Evolutionary conservation across 225 moss, liverwort and hornwort species (phyloP).

Genomic region (Sphagnum contortum): DNA sequence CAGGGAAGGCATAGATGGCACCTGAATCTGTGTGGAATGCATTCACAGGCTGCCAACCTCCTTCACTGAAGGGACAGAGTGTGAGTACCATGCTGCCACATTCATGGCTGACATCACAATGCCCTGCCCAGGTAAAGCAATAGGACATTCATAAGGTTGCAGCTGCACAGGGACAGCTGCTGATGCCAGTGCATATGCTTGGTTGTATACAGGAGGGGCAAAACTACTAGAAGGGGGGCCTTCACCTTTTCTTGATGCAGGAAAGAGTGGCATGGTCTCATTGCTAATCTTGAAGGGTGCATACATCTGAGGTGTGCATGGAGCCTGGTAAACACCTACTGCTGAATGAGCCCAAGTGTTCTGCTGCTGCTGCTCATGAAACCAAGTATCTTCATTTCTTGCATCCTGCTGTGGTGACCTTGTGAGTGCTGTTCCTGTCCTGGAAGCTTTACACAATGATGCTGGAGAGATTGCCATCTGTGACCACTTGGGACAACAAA

Average conservation of each 20-base stretch:
- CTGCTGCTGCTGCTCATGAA: background rate
- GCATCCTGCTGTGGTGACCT: conserved; percentile 12
- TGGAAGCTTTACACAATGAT: conserved; percentile 4
- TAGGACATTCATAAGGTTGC: conserved; percentile 20
- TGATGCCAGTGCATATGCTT: conserved; percentile 18
- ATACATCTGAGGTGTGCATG: conserved; percentile 4
- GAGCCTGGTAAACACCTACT: conserved; percentile 5
- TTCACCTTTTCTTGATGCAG: conserved; percentile 28
- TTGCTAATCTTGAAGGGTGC: conserved; percentile 8
- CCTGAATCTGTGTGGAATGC: conserved; percentile 22
- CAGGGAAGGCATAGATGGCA: conserved; percentile 20
- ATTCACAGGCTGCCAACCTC: conserved; percentile 27
- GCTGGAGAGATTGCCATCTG: too few relatives aligned
- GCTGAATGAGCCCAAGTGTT: background rate
- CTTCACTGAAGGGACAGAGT: conserved; percentile 4
- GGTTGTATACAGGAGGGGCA: conserved; percentile 16
- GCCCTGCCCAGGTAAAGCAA: conserved; percentile 13
- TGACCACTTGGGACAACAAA: too few relatives aligned
- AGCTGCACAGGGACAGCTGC: conserved; percentile 22
- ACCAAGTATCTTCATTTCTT: background rate
- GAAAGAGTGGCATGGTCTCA: conserved; percentile 15
- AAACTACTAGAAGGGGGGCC: conserved; percentile 5
- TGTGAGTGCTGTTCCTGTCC: conserved; percentile 6
- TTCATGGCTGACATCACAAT: conserved; percentile 23
- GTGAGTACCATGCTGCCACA: conserved; percentile 13